Evolutionary conservation across 2,329 filamentous ascomycete species (phyloP), one percentile per base, ranked within the genome.

Genomic region (Microdochium nivale): DNA sequence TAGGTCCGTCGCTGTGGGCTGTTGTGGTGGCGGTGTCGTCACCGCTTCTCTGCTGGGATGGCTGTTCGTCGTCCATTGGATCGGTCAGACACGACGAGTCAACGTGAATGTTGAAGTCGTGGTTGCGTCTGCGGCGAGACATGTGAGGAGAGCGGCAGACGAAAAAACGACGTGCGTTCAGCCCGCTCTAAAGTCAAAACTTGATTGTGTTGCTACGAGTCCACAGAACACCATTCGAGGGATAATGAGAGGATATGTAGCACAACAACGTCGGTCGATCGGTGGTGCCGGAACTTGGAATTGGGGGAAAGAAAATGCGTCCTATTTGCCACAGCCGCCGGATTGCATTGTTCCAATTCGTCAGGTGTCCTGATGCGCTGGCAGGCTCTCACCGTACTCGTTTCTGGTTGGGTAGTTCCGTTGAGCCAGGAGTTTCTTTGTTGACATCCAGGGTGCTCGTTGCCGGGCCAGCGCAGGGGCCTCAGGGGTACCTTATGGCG

Each of bases 21-120:
- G 9, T 23, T 16, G 5, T 5, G 24, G 24, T 24, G 10, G 24
- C 25, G 46, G 46, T 14, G 46, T 27, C 25, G 23, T 47, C 16
- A 30, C 25, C 25, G 46, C 10, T 24, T 27, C 3, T 25, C 24
- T 25, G 24, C 9, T 47, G 10, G 46, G 46, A 10, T 27, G 27
- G 27, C 11, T 25, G 24, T 19, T 47, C 46, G 24, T 47, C 46
- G 46, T 47, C 46, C 46, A 46, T 46, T 4, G 43, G 43, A 11
- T 46, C 43, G 43, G 9, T 46, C 43, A 47, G 24, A 47, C 46
- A 47, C 23, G 46, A 47, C 14, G 46, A 24, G 24, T 47, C 46
- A 24, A 47, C 46, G 46, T 47, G 46, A 21, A 47, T 47, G 3
- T 47, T 25, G 25, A 47, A 47, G n/a, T 47, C 21, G 46, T 47